Evolutionary conservation across 106 monocot genomes (phyloP).

Genomic region (Acanthochlamys bracteata): DNA sequence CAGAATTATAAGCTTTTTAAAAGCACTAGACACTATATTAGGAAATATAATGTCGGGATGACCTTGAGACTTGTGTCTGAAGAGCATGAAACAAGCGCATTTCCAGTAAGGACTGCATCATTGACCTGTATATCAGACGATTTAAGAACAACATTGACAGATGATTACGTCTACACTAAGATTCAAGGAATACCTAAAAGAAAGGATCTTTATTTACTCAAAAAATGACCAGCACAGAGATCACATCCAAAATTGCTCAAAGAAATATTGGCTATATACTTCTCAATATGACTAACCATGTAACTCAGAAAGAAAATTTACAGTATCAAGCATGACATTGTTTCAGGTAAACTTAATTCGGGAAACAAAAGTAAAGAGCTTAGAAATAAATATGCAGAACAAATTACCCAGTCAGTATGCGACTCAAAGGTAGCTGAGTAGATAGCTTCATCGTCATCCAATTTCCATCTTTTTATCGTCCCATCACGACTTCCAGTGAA

Average conservation of each 20-base stretch:
- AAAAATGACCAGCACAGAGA: no score
- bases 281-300: background rate
- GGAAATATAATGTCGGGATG: slow-evolving; percentile 1
- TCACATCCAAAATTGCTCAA: no score
- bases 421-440: slow-evolving; percentile 92
- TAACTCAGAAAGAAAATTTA: background rate
- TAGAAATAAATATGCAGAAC: background rate
- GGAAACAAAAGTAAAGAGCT: background rate
- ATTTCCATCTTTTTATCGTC: slow-evolving; percentile 80
- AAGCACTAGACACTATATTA: background rate
- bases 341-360: background rate
- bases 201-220: no score
- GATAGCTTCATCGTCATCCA: slow-evolving; percentile 51
- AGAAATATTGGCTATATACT: no score
- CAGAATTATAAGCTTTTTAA: slow-evolving; percentile 1
- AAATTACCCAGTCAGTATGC: slow-evolving; percentile 89
- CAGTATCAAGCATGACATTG: background rate
- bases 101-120: slow-evolving; percentile 78
- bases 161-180: background rate
- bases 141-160: background rate
- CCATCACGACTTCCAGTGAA: slow-evolving; percentile 99
- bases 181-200: background rate
- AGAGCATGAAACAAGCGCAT: slow-evolving; percentile 86
- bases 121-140: slow-evolving; percentile 52
- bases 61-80: slow-evolving; percentile 97